Conservation (phyloP, 495 filamentous ascomycete genomes). For the Cladorrhinum samala region DNA sequence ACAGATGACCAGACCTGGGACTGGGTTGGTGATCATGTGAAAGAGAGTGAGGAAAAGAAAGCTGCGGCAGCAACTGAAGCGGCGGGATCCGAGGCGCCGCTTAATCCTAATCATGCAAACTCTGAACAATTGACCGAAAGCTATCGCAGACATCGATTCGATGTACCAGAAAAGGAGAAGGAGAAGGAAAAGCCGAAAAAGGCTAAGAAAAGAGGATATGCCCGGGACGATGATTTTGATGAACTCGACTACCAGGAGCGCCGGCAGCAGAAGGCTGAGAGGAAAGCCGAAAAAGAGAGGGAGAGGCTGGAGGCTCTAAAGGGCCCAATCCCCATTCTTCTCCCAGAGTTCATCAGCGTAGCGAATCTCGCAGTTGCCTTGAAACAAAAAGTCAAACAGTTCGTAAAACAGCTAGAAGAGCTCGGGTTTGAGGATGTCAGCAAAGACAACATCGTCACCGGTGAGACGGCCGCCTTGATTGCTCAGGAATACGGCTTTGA, state of each 20-base stretch:
- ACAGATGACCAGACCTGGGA: no score
- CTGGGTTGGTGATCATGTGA: conserved; percentile 3
- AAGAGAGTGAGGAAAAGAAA: background rate
- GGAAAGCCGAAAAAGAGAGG: conserved; percentile 28
- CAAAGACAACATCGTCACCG: conserved; percentile 75
- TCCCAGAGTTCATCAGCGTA: conserved; percentile 89
- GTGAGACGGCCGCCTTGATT: conserved; percentile 84
- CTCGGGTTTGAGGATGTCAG: conserved; percentile 80
- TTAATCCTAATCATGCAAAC: no score
- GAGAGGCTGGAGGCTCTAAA: conserved; percentile 26
- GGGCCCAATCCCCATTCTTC: conserved; percentile 50
- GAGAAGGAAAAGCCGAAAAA: conserved; percentile 17
- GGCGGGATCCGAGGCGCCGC: no score
- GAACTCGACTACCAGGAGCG: conserved; percentile 24
- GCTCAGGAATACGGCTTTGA: conserved; percentile 92
- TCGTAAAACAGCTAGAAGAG: conserved; percentile 65
- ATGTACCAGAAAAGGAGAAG: conserved; percentile 10
- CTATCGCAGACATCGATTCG: background rate
- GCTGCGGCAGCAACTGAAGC: background rate
- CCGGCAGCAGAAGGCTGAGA: conserved; percentile 32
- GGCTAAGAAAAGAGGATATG: conserved; percentile 7
- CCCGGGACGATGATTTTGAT: conserved; percentile 32
- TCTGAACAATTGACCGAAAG: no score
- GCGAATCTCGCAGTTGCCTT: conserved; percentile 75
- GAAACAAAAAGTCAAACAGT: conserved; percentile 61